These are phyloP conservation scores for Nannizziopsis arthrosporioides DNA, from an alignment of 2,329 filamentous ascomycete genomes.

Conservation along the genomic window DNA sequence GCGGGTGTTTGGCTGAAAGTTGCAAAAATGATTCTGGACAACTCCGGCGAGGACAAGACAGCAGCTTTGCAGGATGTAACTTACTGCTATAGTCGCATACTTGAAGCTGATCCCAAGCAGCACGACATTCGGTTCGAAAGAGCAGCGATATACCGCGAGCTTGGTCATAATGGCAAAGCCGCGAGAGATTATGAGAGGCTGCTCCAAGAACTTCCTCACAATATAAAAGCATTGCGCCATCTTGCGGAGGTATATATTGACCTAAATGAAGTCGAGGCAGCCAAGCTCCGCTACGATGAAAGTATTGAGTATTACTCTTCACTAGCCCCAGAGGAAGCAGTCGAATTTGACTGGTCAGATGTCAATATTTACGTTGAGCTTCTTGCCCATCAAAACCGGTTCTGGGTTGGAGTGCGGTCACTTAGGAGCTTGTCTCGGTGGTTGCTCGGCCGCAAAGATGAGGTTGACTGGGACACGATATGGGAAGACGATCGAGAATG, in stretches of 20 bases:
- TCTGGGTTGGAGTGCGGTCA: constrained; percentile 53
- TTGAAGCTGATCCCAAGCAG: constrained; percentile 42
- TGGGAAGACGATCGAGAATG: constrained; percentile 76
- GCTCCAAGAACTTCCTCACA: constrained; percentile 42
- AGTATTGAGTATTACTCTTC: constrained; percentile 41
- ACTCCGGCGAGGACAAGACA: constrained; percentile 36
- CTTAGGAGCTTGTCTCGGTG: constrained; percentile 66
- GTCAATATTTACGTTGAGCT: constrained; percentile 77
- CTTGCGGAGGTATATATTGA: constrained; percentile 48
- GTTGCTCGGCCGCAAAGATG: constrained; percentile 63
- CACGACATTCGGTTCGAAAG: constrained; percentile 44
- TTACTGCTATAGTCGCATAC: constrained; percentile 44
- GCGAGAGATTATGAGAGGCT: constrained; percentile 44
- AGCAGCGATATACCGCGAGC: constrained; percentile 44
- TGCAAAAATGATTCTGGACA: constrained; percentile 43
- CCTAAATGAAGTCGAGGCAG: constrained; percentile 38
- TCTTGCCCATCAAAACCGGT: constrained; percentile 53
- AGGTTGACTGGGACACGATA: constrained; percentile 64
- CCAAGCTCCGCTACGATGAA: constrained; percentile 41
- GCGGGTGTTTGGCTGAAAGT: constrained; percentile 47
- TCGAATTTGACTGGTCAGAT: constrained; percentile 60
- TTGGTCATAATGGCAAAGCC: constrained; percentile 37
- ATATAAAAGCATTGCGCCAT: constrained; percentile 43
- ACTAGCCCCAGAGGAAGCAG: constrained; percentile 34
- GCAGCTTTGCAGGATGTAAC: constrained; percentile 38